A percentile compares a stretch with the other conserved stretches of the same genome.
These are phyloP conservation scores for Coemansia sp. DNA, from an alignment of 192 early-diverging fungal species.

Conservation along the genomic window DNA sequence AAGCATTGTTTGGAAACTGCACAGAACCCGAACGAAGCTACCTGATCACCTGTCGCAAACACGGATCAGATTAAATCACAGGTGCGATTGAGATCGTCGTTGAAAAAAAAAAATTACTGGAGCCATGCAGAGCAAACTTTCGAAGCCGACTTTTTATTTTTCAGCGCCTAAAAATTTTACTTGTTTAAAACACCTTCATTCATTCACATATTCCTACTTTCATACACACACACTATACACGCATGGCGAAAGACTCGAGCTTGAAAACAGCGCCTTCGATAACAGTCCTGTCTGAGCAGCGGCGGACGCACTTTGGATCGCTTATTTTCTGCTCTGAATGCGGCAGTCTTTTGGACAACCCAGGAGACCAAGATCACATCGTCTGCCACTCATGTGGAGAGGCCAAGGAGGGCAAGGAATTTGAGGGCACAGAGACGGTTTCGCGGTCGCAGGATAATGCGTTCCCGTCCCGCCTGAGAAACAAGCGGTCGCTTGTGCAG, in stretches of 20 bases:
- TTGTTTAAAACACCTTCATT: too few species aligned
- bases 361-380: constrained; percentile 74
- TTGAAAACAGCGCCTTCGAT: not conserved
- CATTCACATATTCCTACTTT: not conserved
- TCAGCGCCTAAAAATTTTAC: too few species aligned
- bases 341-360: constrained; percentile 86
- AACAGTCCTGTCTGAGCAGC: constrained; percentile 9
- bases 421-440: constrained; percentile 79
- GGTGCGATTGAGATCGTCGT: not conserved
- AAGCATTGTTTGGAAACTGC: too few species aligned
- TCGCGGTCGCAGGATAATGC: constrained; percentile 74
- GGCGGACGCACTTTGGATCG: constrained; percentile 60
- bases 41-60: too few species aligned
- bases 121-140: not conserved
- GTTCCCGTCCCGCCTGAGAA: constrained; percentile 75
- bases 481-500: constrained; percentile 68
- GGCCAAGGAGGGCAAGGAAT: constrained; percentile 62
- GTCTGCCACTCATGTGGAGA: constrained; percentile 81
- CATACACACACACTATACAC: too few species aligned
- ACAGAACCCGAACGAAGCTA: too few species aligned
- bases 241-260: too few species aligned
- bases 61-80: too few species aligned
- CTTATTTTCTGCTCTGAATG: constrained; percentile 92
- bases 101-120: not conserved
- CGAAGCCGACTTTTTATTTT: not conserved